phyloP scores from a whole-genome alignment of 163 green algal species.

The Volvox carteri region DNA sequence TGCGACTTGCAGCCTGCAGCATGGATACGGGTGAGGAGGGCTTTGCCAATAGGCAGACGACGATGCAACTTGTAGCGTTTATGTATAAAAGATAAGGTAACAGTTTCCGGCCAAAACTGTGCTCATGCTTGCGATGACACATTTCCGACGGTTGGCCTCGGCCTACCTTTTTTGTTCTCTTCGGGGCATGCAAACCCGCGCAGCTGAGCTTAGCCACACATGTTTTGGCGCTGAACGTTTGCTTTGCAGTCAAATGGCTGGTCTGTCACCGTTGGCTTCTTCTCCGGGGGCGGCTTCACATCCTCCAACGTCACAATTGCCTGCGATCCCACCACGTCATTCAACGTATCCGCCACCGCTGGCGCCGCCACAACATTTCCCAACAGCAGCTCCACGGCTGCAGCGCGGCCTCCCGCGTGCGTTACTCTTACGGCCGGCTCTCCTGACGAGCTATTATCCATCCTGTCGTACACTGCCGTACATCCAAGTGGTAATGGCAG shows the following conservation, averaged over 20 bases:
- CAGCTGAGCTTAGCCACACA: too few species aligned
- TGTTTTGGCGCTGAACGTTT: too few species aligned
- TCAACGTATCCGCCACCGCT: background rate
- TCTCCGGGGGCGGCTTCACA: background rate
- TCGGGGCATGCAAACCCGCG: too few species aligned
- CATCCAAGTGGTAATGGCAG: background rate
- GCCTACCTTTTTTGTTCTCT: too few species aligned
- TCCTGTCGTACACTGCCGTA: background rate
- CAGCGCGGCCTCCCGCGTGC: slow-evolving; percentile 12
- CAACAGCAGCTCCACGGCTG: background rate
- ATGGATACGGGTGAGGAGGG: slow-evolving; percentile 23
- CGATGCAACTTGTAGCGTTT: too few species aligned
- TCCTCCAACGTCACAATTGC: slow-evolving; percentile 23
- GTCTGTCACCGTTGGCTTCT: slow-evolving; percentile 9
- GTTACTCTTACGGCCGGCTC: background rate
- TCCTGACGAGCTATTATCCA: background rate
- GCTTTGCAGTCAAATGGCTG: slow-evolving; percentile 4
- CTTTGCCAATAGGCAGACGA: too few species aligned
- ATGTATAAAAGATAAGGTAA: too few species aligned
- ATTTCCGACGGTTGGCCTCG: too few species aligned
- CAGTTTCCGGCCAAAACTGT: too few species aligned
- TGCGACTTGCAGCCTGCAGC: slow-evolving; percentile 15
- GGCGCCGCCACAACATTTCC: background rate
- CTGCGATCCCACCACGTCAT: background rate
- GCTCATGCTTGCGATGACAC: too few species aligned